phyloP scores from a whole-genome alignment of 208 protist species.

The Acanthamoeba lenticulata region DNA sequence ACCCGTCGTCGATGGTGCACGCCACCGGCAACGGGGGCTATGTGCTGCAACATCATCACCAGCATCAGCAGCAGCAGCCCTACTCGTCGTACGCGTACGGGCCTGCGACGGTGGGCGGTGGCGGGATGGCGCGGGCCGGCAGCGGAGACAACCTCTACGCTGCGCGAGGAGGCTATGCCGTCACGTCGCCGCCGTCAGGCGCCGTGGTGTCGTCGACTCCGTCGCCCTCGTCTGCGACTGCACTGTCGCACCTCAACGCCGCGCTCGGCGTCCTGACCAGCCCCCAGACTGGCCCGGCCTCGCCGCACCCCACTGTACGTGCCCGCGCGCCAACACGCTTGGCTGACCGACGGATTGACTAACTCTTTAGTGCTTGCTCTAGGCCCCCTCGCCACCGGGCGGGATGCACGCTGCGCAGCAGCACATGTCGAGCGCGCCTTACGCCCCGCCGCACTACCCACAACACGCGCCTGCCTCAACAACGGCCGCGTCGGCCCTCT shows the following conservation, averaged over 20 bases:
- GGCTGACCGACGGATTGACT: too few relatives aligned
- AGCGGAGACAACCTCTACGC: not conserved
- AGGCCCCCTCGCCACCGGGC: not conserved
- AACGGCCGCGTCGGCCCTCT: too few relatives aligned
- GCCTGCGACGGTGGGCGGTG: not conserved
- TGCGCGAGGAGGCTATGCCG: not conserved
- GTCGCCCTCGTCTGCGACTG: not conserved
- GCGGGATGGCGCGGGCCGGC: not conserved
- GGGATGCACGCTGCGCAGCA: not conserved
- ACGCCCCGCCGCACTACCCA: too few relatives aligned
- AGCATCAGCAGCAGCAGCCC: not conserved
- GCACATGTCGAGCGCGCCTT: too few relatives aligned
- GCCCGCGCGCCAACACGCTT: not conserved
- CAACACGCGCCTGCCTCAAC: too few relatives aligned
- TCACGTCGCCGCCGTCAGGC: not conserved
- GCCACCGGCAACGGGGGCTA: not conserved
- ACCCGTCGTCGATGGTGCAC: not conserved
- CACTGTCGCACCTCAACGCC: slow-evolving; percentile 8
- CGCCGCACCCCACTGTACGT: not conserved
- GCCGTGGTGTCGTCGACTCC: not conserved
- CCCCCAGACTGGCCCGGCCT: not conserved
- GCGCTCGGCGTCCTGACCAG: not conserved
- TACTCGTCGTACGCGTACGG: not conserved
- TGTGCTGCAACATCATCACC: not conserved
- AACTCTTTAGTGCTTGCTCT: not conserved